Evolutionary conservation across 2,329 filamentous ascomycete species (phyloP), one percentile per base, ranked within the genome.

Genomic region (Beauveria australis): DNA sequence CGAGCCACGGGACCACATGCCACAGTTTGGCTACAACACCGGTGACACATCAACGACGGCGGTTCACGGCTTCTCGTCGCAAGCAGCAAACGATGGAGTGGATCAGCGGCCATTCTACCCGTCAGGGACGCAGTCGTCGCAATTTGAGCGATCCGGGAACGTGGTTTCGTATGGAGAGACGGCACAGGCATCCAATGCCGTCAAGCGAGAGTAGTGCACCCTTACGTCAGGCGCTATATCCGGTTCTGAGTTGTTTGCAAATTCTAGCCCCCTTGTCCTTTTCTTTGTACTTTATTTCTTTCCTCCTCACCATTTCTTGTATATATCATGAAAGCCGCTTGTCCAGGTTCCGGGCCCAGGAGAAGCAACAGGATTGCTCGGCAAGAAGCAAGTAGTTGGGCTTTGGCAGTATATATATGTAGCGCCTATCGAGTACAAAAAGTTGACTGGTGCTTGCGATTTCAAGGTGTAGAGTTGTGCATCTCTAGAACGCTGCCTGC

Each of bases 331-430:
- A 22, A 33, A 54, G 51, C 58, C 52, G 51, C 19, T n/a, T 19
- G 30, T 41, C 51, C 44, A 53, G 51, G 24, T 30, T 33, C 53
- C 18, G 51, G 30, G 44, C 59, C 52, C 59, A 26, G 52, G 52
- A 30, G 43, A 22, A 61, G 59, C 59, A 61, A 51, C 59, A 54
- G 56, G 59, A 44, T 61, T 61, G 59, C 59, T 55, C 44, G 52
- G 59, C 52, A 33, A 55, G 44, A 48, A 54, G 58, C 28, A 40
- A 28, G 43, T 18, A 33, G 37, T 43, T 43, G 22, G 44, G 28
- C 48, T 53, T 53, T 43, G 56, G 56, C 48, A 33, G 56, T 59
- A 59, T 52, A 59, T 56, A 57, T 52, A 59, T 44, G 47, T 52
- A 52, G 56, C 37, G 24, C 24, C 44, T 46, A 59, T 46, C 12